Evolutionary conservation across 805 yeast genomes (phyloP), one percentile per base, ranked within the genome.

Genomic region (Kodamaea restingae): DNA sequence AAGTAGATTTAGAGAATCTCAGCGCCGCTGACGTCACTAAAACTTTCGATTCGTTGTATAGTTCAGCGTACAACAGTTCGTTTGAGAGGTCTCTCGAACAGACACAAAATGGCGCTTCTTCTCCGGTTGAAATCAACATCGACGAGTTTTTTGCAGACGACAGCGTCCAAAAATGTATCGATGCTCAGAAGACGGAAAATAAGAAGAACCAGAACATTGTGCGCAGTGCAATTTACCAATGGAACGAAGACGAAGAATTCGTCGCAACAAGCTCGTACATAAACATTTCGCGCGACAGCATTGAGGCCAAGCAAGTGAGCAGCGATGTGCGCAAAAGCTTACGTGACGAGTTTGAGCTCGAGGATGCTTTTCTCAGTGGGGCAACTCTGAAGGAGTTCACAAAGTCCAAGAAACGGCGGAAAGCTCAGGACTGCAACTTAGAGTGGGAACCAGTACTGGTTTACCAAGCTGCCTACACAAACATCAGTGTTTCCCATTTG

Each of bases 361-460:
- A 52, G 24, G 46, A 48, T 38, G 30, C 30, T 22, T 51, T 41
- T 31, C 21, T 30, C 21, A 15, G 8, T 7, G 32, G 32, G 31
- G 17, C 10, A 12, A 5, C 10, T 27, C 41, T 15, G 32, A 11
- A 15, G 22, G n/a, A 36, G 26, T 20, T 20, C 28, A 22, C 21
- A 22, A 12, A 10, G 6, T 14, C 18, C 12, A 36, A 26, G 20
- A 15, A 12, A 15, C 30, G 26, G n/a, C 4, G 32, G 2, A 15
- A 25, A 18, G 17, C 21, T 18, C 18, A 20, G 18, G 25, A 6
- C 12, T 22, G 15, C 10, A 28, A 36, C n/a, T 26, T 25, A n/a
- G 41, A 32, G 11, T 63, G 69, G 69, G 50, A 48, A 32, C 70
- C 70, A 2, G 45, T 55, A 22, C 58, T 64, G 14, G 46, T 63